Conservation (phyloP, 2,329 filamentous ascomycete genomes). For the Purpureocillium lavendulum region DNA sequence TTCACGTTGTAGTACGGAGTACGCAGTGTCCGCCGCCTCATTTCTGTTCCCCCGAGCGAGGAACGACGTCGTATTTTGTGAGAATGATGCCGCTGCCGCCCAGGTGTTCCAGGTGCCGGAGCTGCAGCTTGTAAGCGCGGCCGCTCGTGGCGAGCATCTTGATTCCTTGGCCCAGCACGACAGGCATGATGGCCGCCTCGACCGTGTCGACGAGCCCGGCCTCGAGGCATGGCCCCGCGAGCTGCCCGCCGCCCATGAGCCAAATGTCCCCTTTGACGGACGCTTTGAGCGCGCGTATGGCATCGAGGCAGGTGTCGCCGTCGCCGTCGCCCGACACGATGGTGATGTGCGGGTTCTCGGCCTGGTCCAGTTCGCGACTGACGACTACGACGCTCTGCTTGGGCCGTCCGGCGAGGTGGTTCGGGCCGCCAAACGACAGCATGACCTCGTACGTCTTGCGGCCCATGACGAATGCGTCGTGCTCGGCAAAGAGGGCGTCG, state of each 20-base stretch:
- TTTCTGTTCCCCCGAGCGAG: too few relatives aligned
- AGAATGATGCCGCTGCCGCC: too few relatives aligned
- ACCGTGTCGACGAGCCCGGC: slow-evolving; percentile 20
- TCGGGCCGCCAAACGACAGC: slow-evolving; percentile 7
- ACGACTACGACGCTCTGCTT: slow-evolving; percentile 19
- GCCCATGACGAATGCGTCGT: slow-evolving; percentile 25
- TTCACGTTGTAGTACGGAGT: too few relatives aligned
- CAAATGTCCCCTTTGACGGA: slow-evolving; percentile 19
- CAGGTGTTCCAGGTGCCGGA: too few relatives aligned
- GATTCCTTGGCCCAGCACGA: slow-evolving; percentile 13
- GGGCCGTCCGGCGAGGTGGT: slow-evolving; percentile 11
- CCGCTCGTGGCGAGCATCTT: slow-evolving; percentile 12
- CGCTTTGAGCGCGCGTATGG: slow-evolving; percentile 13
- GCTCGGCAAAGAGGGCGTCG: slow-evolving; percentile 18
- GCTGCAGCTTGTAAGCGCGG: too few relatives aligned
- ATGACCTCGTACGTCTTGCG: slow-evolving; percentile 25
- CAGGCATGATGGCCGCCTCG: slow-evolving; percentile 18
- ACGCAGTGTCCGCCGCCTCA: too few relatives aligned
- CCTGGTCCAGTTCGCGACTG: slow-evolving; percentile 11
- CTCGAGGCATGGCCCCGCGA: slow-evolving; percentile 18
- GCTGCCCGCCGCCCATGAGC: slow-evolving; percentile 24
- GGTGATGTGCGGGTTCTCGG: slow-evolving; percentile 11
- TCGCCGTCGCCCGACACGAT: slow-evolving; percentile 10
- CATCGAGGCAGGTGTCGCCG: slow-evolving; percentile 7
- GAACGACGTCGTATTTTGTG: slow-evolving; percentile 4